Evolutionary conservation across 768 basidiomycete genomes (phyloP).

Genomic region (Boletus tylopilopsis): DNA sequence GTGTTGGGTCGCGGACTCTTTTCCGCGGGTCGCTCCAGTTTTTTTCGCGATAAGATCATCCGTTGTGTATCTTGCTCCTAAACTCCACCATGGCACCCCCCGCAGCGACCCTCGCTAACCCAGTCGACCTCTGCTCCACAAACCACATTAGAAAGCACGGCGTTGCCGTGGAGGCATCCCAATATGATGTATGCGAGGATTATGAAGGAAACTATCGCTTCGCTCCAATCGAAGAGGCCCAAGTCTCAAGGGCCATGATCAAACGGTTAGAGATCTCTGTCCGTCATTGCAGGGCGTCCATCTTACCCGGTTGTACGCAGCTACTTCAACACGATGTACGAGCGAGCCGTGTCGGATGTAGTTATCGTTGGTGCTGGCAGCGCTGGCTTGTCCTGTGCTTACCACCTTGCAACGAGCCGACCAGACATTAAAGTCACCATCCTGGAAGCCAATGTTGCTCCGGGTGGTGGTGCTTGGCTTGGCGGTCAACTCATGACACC

Average conservation of each 20-base stretch:
- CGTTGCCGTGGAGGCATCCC: not conserved
- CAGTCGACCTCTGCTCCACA: slow-evolving; percentile 18
- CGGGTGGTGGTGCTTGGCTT: slow-evolving; percentile 76
- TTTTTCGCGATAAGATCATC: not conserved
- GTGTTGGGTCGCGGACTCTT: too few relatives aligned
- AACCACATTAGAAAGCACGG: slow-evolving; percentile 25
- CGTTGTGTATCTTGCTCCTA: too few relatives aligned
- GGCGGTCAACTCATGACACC: slow-evolving; percentile 77
- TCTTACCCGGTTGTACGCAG: slow-evolving; percentile 32
- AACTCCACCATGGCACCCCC: slow-evolving; percentile 35
- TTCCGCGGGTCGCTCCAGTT: not conserved
- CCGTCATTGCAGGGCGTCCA: not conserved
- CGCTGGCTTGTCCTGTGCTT: slow-evolving; percentile 69
- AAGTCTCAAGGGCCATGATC: slow-evolving; percentile 76
- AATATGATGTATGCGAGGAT: slow-evolving; percentile 26
- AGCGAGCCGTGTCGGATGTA: slow-evolving; percentile 71
- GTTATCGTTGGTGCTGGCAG: slow-evolving; percentile 75
- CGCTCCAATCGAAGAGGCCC: slow-evolving; percentile 71
- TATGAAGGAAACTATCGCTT: slow-evolving; percentile 66
- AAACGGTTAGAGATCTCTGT: slow-evolving; percentile 42
- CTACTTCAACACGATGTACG: slow-evolving; percentile 72
- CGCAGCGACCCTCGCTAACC: slow-evolving; percentile 28
- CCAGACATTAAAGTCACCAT: slow-evolving; percentile 67
- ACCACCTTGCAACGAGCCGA: slow-evolving; percentile 60
- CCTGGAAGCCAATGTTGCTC: slow-evolving; percentile 76